Evolutionary conservation across 2,329 filamentous ascomycete species (phyloP).

Genomic region (Aspergillus sp.): DNA sequence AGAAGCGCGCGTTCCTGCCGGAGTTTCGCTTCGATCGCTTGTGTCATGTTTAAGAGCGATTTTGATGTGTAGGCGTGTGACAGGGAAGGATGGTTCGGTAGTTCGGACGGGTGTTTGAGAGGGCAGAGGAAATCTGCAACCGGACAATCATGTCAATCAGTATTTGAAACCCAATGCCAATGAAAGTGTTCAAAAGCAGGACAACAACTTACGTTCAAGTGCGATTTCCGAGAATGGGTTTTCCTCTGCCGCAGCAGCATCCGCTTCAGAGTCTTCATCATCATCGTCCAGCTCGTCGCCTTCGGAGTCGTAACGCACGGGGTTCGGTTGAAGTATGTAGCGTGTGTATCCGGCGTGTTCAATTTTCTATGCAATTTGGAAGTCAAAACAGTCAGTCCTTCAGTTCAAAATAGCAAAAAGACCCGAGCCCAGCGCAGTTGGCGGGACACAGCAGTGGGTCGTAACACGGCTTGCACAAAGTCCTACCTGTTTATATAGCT

Average conservation of each 20-base stretch:
- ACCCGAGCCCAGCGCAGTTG: not conserved
- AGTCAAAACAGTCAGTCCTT: constrained; percentile 8
- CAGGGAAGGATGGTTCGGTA: constrained; percentile 58
- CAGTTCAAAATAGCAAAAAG: not conserved
- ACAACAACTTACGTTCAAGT: constrained; percentile 51
- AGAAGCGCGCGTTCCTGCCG: constrained; percentile 56
- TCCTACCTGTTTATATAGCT: constrained; percentile 56
- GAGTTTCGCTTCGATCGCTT: constrained; percentile 55
- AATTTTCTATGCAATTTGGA: constrained; percentile 47
- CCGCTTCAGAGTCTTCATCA: constrained; percentile 58
- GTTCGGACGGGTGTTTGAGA: constrained; percentile 60
- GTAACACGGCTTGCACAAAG: too few species aligned
- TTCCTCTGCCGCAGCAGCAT: constrained; percentile 56
- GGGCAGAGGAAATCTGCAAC: constrained; percentile 56
- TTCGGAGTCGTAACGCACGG: constrained; percentile 60
- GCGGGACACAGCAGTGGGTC: too few species aligned
- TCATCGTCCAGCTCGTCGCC: constrained; percentile 60
- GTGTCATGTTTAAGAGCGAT: constrained; percentile 57
- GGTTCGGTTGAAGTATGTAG: constrained; percentile 58
- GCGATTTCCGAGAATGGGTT: constrained; percentile 60
- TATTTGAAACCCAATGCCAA: too few species aligned
- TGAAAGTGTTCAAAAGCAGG: not conserved
- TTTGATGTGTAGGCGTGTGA: constrained; percentile 58
- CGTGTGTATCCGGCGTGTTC: constrained; percentile 62
- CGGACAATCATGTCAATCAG: not conserved